Base-by-base conservation (phyloP, 306 rosid genomes). In the Begonia loranthoides region DNA sequence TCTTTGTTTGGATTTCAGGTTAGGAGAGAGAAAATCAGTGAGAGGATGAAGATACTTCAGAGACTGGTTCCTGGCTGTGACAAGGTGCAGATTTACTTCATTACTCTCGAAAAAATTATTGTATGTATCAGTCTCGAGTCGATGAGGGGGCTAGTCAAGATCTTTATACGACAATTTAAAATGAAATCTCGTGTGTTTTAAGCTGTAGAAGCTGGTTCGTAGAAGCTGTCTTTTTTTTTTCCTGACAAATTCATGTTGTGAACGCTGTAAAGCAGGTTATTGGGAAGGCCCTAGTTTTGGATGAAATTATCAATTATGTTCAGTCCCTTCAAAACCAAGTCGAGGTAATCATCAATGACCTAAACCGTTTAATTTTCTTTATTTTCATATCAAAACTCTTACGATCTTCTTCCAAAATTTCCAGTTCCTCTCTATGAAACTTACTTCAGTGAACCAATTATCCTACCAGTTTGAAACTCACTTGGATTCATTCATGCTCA, bases 271-370 rank as follows among this genome's bases (percentile, higher is more conserved):
- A 48, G 61, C 59, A 90, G 99, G 86, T 86, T 47, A 78, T 86
- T 24, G 99, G 95, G 28, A 90, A 87, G 79, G 96, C 99, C 77
- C 82, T 83, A 58, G 73, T 90, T 88, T 77, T 90, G 86, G 99
- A 90, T 49, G 94, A 90, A 66, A 86, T 90, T 66, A 90, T 90
- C 84, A 90, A 90, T 76, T 90, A 90, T 86, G 95, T 90, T 66
- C 94, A 86, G 80, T 90, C 95, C 76, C 75, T 90, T 63, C 95
- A 90, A 54, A 78, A 80, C 76, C 99, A 82, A 90, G 96, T 90
- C 9, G 99, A 90, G 99, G 99, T 90, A 79, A 51, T 28, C 36
- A 28, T 28, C 36, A 28, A 28, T 28, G 36, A 28, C 36, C 36
- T 28, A 4, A 28, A 5, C 36, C 36, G 8, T 28, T 5, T 28